A percentile compares a stretch with the other conserved stretches of the same genome.
phyloP scores from a whole-genome alignment of 768 basidiomycete species.

The Agaricus blazei region DNA sequence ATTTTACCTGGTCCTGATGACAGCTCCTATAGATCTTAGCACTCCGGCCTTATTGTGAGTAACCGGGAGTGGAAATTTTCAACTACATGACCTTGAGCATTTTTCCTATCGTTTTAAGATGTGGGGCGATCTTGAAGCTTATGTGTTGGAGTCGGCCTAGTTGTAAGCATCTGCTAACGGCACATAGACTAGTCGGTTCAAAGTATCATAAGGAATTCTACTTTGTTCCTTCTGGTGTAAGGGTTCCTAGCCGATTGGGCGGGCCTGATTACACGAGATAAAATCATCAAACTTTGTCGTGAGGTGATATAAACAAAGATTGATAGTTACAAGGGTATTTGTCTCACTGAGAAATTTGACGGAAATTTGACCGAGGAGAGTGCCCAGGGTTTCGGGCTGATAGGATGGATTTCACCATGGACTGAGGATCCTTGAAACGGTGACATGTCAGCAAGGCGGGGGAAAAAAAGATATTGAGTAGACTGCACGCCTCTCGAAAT shows the following conservation, averaged over 20 bases:
- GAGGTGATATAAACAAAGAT: conserved; percentile 18
- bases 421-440: conserved; percentile 26
- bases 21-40: conserved; percentile 34
- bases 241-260: no score
- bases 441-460: no score
- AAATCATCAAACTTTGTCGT: no score
- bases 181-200: no score
- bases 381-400: conserved; percentile 25
- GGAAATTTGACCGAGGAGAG: conserved; percentile 36
- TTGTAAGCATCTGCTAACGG: no score
- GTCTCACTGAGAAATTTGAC: conserved; percentile 29
- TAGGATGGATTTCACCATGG: conserved; percentile 26
- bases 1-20: conserved; percentile 32
- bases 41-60: conserved; percentile 28
- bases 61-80: conserved; percentile 47
- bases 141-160: conserved; percentile 45
- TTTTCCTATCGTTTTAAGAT: conserved; percentile 35
- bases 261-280: no score
- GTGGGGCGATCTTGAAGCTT: conserved; percentile 35
- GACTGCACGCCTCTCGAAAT: no score
- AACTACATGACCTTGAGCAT: conserved; percentile 33
- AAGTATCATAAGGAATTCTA: no score
- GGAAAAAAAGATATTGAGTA: no score
- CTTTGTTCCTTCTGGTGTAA: no score
- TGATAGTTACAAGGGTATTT: conserved; percentile 31